Evolutionary conservation across 192 early-diverging fungal species (phyloP), one percentile per base, ranked within the genome.

Genomic region (Paraglomus brasilianum): DNA sequence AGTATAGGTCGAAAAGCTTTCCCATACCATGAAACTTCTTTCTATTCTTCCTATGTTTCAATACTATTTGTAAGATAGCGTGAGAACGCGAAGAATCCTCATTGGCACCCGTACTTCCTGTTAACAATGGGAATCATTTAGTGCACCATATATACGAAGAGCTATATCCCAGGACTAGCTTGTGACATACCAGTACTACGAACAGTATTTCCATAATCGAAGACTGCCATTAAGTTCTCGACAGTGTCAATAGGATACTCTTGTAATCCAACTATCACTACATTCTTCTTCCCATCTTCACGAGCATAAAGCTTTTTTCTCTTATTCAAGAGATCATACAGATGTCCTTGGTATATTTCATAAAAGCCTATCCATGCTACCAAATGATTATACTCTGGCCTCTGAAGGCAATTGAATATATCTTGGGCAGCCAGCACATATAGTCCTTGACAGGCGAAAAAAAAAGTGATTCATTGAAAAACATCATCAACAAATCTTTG

Each of bases 261-360:
- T 19, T 88, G 85, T 47, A 98, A 71, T n/a, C 95, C 95, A 46
- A 85, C 67, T 41, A 99, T 93, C 72, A 91, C 87, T 42, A 99
- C 97, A 73, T 95, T 91, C 59, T 93, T 83, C 69, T 95, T 95
- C 42, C 92, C 93, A 73, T 99, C 97, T 78, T 99, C 97, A 49
- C 96, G 85, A 15, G 96, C 97, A 86, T 88, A 92, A n/a, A 98
- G 78, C 69, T 83, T 83, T 77, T 97, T 96, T 58, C 96, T 86
- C 36, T 87, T 82, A 71, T 95, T 94, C 24, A 99, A 83, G 61
- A 99, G 76, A 71, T 99, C 97, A 69, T 92, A 96, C 46, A 99
- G 81, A 43, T 97, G 93, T 19, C 94, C 92, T 76, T 96, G 92
- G 75, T 99, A 99, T 63, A 99, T 97, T 73, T 99, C 97, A 74